Percentiles rank a stretch among this genome's conserved stretches.
phyloP scores from a whole-genome alignment of 257 asterid species.

The Osmanthus fragrans region DNA sequence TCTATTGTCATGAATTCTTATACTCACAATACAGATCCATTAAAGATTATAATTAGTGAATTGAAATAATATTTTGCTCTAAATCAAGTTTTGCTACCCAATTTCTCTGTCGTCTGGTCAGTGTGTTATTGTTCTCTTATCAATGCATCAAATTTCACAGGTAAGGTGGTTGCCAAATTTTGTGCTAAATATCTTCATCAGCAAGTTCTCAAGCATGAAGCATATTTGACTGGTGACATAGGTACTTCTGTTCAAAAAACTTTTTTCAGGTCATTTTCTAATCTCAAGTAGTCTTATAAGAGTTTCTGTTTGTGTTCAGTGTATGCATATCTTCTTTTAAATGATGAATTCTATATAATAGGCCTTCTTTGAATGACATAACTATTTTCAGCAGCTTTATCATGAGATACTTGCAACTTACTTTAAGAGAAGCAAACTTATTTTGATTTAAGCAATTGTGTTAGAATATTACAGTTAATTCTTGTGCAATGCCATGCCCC shows the following conservation, averaged over 20 bases:
- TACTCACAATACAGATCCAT: neutral
- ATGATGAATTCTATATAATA: too few relatives aligned
- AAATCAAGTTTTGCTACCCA: neutral
- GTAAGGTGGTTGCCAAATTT: constrained; percentile 50
- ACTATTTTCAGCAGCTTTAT: neutral
- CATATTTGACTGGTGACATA: constrained; percentile 44
- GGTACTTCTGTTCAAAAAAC: constrained; percentile 37
- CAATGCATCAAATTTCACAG: constrained; percentile 17
- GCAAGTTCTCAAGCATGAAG: constrained; percentile 46
- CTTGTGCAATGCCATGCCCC: neutral
- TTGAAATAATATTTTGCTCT: neutral
- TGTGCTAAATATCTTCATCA: constrained; percentile 58
- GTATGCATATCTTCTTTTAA: neutral
- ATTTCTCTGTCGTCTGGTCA: neutral
- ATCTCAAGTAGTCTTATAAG: neutral
- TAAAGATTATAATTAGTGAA: neutral
- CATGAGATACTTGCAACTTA: neutral
- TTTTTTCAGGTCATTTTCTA: constrained; percentile 44
- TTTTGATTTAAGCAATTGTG: neutral
- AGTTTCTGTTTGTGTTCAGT: neutral
- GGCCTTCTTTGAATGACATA: neutral
- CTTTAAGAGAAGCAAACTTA: neutral
- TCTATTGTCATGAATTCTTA: neutral
- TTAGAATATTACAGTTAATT: neutral
- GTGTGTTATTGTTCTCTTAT: neutral